Conservation (phyloP, 306 rosid genomes). For the Chamaecrista fasciculata region DNA sequence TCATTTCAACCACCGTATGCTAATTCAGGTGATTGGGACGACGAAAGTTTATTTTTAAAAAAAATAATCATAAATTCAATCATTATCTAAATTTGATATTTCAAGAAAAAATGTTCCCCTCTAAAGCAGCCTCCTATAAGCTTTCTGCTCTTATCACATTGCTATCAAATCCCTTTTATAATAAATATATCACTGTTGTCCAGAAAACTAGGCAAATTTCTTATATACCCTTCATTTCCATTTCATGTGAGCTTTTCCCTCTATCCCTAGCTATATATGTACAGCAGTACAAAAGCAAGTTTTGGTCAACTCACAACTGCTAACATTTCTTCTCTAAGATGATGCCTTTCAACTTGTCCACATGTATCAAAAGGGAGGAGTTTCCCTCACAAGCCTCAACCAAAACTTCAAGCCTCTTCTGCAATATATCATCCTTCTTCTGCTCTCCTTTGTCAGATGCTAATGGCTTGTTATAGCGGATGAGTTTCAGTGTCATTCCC, state of each 20-base stretch:
- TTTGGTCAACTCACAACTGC: constrained; percentile 15
- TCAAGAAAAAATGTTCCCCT: too few relatives aligned
- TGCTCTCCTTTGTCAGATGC: constrained; percentile 14
- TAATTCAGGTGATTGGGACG: too few relatives aligned
- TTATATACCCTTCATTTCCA: not conserved
- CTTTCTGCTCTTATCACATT: too few relatives aligned
- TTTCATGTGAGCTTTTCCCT: not conserved
- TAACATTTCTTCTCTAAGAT: constrained; percentile 18
- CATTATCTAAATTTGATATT: too few relatives aligned
- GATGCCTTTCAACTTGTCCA: constrained; percentile 52
- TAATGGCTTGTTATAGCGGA: constrained; percentile 42
- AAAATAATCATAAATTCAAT: too few relatives aligned
- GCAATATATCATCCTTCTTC: constrained; percentile 22
- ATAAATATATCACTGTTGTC: not conserved
- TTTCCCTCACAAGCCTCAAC: constrained; percentile 73
- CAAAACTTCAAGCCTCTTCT: constrained; percentile 49
- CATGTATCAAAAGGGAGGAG: constrained; percentile 60
- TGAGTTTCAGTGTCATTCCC: constrained; percentile 72
- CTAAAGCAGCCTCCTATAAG: too few relatives aligned
- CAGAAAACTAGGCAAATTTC: not conserved
- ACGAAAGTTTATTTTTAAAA: too few relatives aligned
- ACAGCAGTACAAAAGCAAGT: constrained; percentile 7
- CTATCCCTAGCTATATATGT: constrained; percentile 11
- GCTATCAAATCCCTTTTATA: too few relatives aligned
- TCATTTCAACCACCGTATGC: too few relatives aligned